These are phyloP conservation scores for Aureobasidium sp. DNA, from an alignment of 2,329 filamentous ascomycete genomes.

Conservation along the genomic window DNA sequence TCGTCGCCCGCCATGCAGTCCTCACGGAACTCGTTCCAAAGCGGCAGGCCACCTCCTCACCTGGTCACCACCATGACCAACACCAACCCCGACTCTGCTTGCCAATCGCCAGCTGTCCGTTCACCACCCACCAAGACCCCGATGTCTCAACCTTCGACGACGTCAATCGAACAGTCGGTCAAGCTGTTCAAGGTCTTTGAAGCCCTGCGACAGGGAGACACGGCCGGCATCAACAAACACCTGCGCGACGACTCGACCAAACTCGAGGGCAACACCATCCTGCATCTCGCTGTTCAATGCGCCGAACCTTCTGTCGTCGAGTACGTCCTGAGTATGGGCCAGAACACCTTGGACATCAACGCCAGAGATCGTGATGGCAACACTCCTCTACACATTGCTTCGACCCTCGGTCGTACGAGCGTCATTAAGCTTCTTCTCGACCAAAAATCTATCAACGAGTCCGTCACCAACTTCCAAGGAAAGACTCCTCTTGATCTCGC, in stretches of 20 bases:
- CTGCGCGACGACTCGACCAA: slow-evolving; percentile 49
- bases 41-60: slow-evolving; percentile 16
- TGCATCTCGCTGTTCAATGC: slow-evolving; percentile 92
- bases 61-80: slow-evolving; percentile 31
- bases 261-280: slow-evolving; percentile 76
- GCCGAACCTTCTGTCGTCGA: slow-evolving; percentile 88
- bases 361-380: slow-evolving; percentile 89
- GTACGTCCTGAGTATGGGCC: slow-evolving; percentile 68
- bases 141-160: slow-evolving; percentile 16
- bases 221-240: slow-evolving; percentile 76
- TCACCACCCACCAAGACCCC: slow-evolving; percentile 1
- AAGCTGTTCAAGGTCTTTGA: slow-evolving; percentile 92
- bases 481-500: slow-evolving; percentile 83
- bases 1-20: slow-evolving; percentile 3
- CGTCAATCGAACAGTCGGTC: slow-evolving; percentile 78
- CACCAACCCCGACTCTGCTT: slow-evolving; percentile 14
- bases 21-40: background rate
- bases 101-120: background rate
- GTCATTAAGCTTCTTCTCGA: slow-evolving; percentile 80
- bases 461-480: slow-evolving; percentile 73
- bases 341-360: slow-evolving; percentile 63
- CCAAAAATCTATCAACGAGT: slow-evolving; percentile 78
- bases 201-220: slow-evolving; percentile 82
- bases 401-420: slow-evolving; percentile 67
- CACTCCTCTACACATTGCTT: slow-evolving; percentile 82